phyloP scores from a whole-genome alignment of 495 filamentous ascomycete genomes.

The Acidiella bohemica region DNA sequence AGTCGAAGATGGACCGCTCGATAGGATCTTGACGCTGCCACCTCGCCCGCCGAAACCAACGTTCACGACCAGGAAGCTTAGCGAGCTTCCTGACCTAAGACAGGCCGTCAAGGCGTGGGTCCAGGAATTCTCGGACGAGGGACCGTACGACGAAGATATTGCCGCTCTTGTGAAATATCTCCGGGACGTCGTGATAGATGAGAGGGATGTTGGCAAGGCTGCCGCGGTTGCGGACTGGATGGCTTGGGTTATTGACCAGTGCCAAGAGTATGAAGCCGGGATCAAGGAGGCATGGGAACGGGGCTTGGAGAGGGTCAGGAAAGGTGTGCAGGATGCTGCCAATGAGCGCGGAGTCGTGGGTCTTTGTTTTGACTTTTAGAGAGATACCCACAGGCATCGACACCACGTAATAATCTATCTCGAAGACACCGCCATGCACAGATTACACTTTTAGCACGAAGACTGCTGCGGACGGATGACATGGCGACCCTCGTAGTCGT shows the following conservation, averaged over 20 bases:
- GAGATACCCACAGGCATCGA: too few relatives aligned
- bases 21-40: slow-evolving; percentile 34
- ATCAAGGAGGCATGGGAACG: slow-evolving; percentile 36
- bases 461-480: too few relatives aligned
- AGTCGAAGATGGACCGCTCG: slow-evolving; percentile 10
- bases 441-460: too few relatives aligned
- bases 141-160: slow-evolving; percentile 68
- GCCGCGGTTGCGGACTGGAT: slow-evolving; percentile 57
- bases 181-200: slow-evolving; percentile 51
- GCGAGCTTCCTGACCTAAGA: slow-evolving; percentile 41
- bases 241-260: slow-evolving; percentile 51
- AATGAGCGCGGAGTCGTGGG: slow-evolving; percentile 45
- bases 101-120: slow-evolving; percentile 55
- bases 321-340: slow-evolving; percentile 47
- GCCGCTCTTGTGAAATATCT: slow-evolving; percentile 55
- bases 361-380: too few relatives aligned
- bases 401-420: too few relatives aligned
- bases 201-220: slow-evolving; percentile 64
- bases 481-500: too few relatives aligned
- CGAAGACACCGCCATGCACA: too few relatives aligned
- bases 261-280: slow-evolving; percentile 21
- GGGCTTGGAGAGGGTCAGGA: slow-evolving; percentile 43
- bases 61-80: slow-evolving; percentile 51
- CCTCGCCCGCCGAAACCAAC: slow-evolving; percentile 43
- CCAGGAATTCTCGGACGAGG: slow-evolving; percentile 47